Evolutionary conservation across 306 rosid species (phyloP).

Genomic region (Mucuna pruriens): DNA sequence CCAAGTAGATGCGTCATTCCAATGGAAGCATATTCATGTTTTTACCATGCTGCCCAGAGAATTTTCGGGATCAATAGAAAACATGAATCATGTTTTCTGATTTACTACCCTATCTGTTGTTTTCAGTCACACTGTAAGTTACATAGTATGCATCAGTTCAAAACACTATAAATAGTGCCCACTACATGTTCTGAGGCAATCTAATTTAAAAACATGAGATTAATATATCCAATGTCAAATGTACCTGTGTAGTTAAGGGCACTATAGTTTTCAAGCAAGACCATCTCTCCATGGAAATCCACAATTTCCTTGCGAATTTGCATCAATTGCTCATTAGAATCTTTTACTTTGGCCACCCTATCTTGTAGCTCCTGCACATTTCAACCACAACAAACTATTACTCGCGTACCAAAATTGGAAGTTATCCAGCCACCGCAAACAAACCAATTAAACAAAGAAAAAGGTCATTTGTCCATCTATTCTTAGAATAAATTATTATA

Average conservation of each 20-base stretch:
- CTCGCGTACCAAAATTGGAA: neutral
- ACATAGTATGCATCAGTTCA: neutral
- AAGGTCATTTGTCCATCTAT: too few species aligned
- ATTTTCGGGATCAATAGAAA: slow-evolving; percentile 8
- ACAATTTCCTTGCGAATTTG: slow-evolving; percentile 88
- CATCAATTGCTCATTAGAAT: slow-evolving; percentile 63
- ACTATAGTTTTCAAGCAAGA: slow-evolving; percentile 84
- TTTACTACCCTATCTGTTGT: neutral
- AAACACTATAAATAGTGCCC: neutral
- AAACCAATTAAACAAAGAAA: too few species aligned
- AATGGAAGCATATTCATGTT: too few species aligned
- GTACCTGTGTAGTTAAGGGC: slow-evolving; percentile 94
- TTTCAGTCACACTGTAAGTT: neutral
- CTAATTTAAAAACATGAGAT: neutral
- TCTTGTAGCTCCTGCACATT: slow-evolving; percentile 85
- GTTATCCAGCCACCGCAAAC: too few species aligned
- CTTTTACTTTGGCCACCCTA: slow-evolving; percentile 72
- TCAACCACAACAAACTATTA: slow-evolving; percentile 10
- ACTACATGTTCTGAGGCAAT: neutral
- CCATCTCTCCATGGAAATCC: slow-evolving; percentile 97
- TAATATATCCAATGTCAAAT: neutral
- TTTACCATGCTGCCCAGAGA: neutral
- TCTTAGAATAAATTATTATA: too few species aligned
- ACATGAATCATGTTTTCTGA: neutral
- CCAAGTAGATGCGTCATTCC: too few species aligned